Evolutionary conservation across 495 filamentous ascomycete species (phyloP), one percentile per base, ranked within the genome.

Genomic region (Hyphodiscus hymeniophilus): DNA sequence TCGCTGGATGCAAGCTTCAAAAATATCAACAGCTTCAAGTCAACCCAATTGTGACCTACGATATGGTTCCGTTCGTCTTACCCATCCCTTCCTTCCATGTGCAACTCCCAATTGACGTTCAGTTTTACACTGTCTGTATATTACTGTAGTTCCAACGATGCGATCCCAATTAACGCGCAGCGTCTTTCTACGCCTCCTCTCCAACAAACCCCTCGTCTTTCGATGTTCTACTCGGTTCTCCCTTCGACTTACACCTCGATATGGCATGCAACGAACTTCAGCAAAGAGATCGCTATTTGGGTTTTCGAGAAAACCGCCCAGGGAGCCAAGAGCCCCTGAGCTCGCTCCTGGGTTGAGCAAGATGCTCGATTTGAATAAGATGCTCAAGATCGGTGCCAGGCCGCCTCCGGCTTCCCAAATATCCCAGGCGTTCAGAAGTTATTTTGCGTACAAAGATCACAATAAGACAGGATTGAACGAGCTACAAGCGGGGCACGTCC

Each of bases 81-180:
- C 18, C 16, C n/a, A 17, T 24, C 22, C 36, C 2, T 6, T 2
- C 31, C 18, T 7, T 11, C 34, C 22, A 30, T 24, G 22, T 12
- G 6, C 22, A 34, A n/a, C 7, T 18, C n/a, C 48, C 20, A 43
- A 33, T 39, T 43, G 18, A 41, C 16, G 8, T 20, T 1, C 11
- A 36, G 33, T 11, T n/a, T 35, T 21, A 53, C 30, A 17, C 40
- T 1, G 18, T 52, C 33, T 56, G 49, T 31, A 56, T 48, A 54
- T 28, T 42, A 26, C 15, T 47, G n/a, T 8, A 21, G n/a, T 40
- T 17, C 21, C 31, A 21, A 26, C 42, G 3, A 94, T 94, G 89
- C 85, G 82, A 60, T 89, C 88, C 64, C 84, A 88, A 60, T 76
- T 94, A 55, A 81, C 86, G 41, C 77, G 82, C 64, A 66, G 75